Evolutionary conservation across 768 basidiomycete genomes (phyloP).

Genomic region (Xerocomellus amylosporus): DNA sequence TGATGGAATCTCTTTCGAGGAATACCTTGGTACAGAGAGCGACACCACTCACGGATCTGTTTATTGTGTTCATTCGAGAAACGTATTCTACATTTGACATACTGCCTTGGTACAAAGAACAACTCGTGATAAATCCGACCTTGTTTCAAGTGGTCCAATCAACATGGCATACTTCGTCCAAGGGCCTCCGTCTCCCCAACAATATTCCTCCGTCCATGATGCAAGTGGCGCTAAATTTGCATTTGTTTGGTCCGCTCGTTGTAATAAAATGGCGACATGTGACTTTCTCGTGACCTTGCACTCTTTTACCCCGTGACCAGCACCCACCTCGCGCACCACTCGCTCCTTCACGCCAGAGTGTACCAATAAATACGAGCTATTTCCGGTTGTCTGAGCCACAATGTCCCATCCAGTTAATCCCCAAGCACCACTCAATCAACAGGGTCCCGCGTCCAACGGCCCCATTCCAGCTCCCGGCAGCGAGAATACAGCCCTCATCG

Average conservation of each 20-base stretch:
- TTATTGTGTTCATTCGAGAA: no score
- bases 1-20: no score
- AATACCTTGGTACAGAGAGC: no score
- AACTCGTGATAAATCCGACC: no score
- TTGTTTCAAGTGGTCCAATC: no score
- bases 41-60: no score
- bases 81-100: no score
- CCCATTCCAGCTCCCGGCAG: conserved; percentile 6
- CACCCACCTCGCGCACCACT: conserved; percentile 19
- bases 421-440: conserved; percentile 14
- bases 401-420: conserved; percentile 16
- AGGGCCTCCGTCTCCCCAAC: no score
- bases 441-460: conserved; percentile 7
- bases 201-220: no score
- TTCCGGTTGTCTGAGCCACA: not conserved
- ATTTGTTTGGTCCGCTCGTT: conserved; percentile 28
- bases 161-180: no score
- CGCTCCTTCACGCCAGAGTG: not conserved
- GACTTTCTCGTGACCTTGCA: conserved; percentile 42
- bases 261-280: conserved; percentile 39
- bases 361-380: not conserved
- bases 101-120: no score
- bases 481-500: conserved; percentile 31
- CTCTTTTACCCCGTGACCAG: conserved; percentile 44
- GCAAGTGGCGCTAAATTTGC: conserved; percentile 25